Evolutionary conservation across 495 filamentous ascomycete species (phyloP), one percentile per base, ranked within the genome.

Genomic region (Aspergillus incahuasiensis): DNA sequence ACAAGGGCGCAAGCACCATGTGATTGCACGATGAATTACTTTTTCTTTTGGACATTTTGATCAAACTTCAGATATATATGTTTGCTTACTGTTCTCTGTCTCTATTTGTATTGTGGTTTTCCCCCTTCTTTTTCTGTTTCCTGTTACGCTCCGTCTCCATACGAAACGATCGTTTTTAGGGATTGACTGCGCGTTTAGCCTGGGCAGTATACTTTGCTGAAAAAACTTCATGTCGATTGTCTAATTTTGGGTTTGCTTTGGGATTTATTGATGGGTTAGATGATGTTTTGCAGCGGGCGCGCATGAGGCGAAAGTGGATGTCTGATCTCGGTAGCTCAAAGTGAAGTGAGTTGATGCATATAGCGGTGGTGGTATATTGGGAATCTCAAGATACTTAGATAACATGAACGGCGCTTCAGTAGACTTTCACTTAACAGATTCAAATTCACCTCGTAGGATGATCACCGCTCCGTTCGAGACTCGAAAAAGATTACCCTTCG

Each of bases 61-160:
- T 43, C 48, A 39, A 48, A 5, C 48, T 62, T 56, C 48, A 42
- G 59, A 42, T 56, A 49, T 47, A 63, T 63, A 59, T 55, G 41
- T 32, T 42, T 48, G 7, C 41, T 44, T 48, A 39, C 47, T 19
- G n/a, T 49, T 56, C 50, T 22, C 18, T 39, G 20, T 44, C 54
- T 21, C 19, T 20, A 45, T 42, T 51, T 46, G 12, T 20, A 45
- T 43, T 41, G 21, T 48, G n/a, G 20, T 59, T 38, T 40, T 18
- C 8, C 40, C 22, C 28, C n/a, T 43, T 52, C 32, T 20, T 54
- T 40, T 18, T 28, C 40, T 22, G 20, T 13, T 43, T 52, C 32
- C n/a, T 54, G 21, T 43, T 45, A 47, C 39, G 16, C 39, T 7
- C 39, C 22, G 35, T 59, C 40, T 32, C 47, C 35, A 46, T 34